Evolutionary conservation across 768 basidiomycete genomes (phyloP).

Genomic region (Glaciozyma martinii): DNA sequence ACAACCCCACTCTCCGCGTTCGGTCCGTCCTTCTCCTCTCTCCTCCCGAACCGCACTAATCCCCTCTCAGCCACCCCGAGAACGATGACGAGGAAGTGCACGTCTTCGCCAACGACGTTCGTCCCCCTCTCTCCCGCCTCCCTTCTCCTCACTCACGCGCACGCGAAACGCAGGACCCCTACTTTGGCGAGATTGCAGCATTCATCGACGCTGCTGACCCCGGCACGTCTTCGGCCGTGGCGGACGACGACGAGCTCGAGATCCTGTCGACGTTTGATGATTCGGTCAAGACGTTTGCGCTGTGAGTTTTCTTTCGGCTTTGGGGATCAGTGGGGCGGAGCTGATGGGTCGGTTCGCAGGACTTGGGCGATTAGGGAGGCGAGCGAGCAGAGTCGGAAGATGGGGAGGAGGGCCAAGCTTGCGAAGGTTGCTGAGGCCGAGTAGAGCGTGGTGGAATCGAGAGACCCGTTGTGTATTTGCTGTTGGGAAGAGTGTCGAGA

Average conservation of each 20-base stretch:
- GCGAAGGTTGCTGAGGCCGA: no score
- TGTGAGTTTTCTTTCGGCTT: conserved; percentile 6
- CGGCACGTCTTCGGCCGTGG: conserved; percentile 24
- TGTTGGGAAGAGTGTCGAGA: no score
- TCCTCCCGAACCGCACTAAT: no score
- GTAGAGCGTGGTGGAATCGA: no score
- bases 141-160: neutral
- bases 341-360: no score
- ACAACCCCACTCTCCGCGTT: conserved; percentile 75
- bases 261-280: conserved; percentile 30
- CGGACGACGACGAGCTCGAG: conserved; percentile 31
- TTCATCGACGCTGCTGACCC: conserved; percentile 34
- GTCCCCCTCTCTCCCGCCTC: neutral
- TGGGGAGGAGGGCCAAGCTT: no score
- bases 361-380: no score
- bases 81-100: conserved; percentile 32
- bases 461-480: no score
- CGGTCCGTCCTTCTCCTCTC: conserved; percentile 41
- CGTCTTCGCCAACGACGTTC: conserved; percentile 22
- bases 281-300: conserved; percentile 35
- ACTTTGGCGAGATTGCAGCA: conserved; percentile 22
- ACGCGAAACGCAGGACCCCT: conserved; percentile 24
- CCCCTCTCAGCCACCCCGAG: conserved; percentile 15
- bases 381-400: no score
- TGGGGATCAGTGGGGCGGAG: no score